These are phyloP conservation scores for Jasminum sambac DNA, from an alignment of 257 asterid species.

Conservation along the genomic window DNA sequence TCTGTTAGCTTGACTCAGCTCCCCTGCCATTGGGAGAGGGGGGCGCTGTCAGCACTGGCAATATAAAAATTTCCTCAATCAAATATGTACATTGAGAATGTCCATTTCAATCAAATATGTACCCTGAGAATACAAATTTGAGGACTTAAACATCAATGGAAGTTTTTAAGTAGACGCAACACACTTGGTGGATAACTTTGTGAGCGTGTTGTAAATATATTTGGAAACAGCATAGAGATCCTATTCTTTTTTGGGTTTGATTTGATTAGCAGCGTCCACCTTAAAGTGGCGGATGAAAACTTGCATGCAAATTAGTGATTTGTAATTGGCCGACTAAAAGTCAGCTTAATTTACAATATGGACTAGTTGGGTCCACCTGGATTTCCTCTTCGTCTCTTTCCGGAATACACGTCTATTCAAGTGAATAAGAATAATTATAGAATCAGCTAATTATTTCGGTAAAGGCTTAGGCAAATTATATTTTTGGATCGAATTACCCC, in stretches of 20 bases:
- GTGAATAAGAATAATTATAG: no score
- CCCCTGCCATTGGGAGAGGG: no score
- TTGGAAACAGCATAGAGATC: not conserved
- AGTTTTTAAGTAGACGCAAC: not conserved
- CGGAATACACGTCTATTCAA: no score
- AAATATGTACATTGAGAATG: no score
- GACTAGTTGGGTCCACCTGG: conserved; percentile 16
- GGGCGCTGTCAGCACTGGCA: no score
- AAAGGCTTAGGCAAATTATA: no score
- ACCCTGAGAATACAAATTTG: not conserved
- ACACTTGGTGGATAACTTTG: not conserved
- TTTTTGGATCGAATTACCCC: no score
- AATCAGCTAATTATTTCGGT: no score
- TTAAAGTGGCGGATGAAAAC: not conserved
- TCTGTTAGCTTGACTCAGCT: no score
- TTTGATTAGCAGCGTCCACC: conserved; percentile 21
- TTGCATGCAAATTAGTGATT: conserved; percentile 18
- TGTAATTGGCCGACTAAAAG: conserved; percentile 29
- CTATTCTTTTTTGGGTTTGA: not conserved
- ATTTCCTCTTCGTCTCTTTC: not conserved
- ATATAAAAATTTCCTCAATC: no score
- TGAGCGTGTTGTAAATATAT: not conserved
- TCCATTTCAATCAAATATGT: no score
- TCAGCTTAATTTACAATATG: conserved; percentile 18
- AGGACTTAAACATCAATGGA: not conserved